Conservation (phyloP, 23 red algal species). For the Gracilaria gracilis region DNA sequence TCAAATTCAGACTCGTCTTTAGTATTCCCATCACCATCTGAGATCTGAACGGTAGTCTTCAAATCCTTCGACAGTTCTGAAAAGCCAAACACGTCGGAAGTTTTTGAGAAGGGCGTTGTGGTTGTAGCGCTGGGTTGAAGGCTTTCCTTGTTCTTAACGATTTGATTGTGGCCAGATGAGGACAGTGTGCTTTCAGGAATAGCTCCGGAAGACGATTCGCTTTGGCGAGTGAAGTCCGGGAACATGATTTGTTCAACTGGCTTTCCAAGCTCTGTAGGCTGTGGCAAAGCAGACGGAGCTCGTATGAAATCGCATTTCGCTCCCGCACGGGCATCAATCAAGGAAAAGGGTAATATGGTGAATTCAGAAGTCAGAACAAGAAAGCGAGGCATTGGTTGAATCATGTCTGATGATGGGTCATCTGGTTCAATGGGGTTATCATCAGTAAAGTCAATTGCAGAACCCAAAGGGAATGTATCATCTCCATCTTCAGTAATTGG, state of each 20-base stretch:
- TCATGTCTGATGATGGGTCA: slow-evolving; percentile 25
- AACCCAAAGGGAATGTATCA: slow-evolving; percentile 53
- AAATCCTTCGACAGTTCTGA: not conserved
- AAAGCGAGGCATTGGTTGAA: slow-evolving; percentile 60
- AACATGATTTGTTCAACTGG: slow-evolving; percentile 8
- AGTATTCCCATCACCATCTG: not conserved
- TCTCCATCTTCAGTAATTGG: slow-evolving; percentile 46
- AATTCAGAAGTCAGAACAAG: slow-evolving; percentile 50
- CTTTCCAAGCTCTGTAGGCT: not conserved
- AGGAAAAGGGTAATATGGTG: slow-evolving; percentile 23
- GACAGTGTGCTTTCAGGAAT: not conserved
- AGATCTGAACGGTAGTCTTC: not conserved
- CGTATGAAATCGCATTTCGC: slow-evolving; percentile 27
- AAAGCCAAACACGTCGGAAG: not conserved
- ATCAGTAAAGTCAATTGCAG: slow-evolving; percentile 52
- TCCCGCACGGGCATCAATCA: slow-evolving; percentile 39
- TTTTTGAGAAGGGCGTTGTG: not conserved
- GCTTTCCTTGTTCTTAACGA: not conserved
- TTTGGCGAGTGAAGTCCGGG: not conserved
- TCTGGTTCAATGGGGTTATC: slow-evolving; percentile 31
- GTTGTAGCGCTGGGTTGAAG: not conserved
- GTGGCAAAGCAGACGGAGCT: not conserved
- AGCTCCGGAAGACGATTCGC: not conserved
- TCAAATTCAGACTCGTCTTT: not conserved
- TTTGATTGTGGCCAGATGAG: not conserved